Evolutionary conservation across 352 stramenopile genomes (phyloP).

Genomic region (Globisporangium middletonii): DNA sequence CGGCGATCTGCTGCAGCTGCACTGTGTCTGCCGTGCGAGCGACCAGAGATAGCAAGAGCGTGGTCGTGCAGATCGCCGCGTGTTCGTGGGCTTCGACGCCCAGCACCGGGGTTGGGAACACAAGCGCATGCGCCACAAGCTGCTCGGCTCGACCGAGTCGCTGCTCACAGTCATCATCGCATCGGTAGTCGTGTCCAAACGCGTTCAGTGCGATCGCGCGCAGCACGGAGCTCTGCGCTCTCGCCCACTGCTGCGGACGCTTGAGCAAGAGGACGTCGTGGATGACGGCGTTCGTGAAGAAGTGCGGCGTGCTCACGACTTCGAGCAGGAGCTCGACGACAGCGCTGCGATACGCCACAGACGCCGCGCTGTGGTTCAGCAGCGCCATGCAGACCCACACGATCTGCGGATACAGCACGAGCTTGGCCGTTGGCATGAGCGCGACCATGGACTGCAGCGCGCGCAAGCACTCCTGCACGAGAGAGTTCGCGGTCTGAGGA

Average conservation of each 20-base stretch:
- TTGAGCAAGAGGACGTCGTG: constrained; percentile 45
- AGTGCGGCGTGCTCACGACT: constrained; percentile 38
- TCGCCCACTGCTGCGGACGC: constrained; percentile 40
- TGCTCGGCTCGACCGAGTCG: constrained; percentile 8
- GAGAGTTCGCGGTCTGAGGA: constrained; percentile 4
- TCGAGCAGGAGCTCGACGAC: constrained; percentile 39
- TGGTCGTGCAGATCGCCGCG: constrained; percentile 33
- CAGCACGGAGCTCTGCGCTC: constrained; percentile 36
- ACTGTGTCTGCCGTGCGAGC: background rate
- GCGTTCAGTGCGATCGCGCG: constrained; percentile 36
- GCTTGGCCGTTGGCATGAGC: constrained; percentile 40
- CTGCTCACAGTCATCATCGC: background rate
- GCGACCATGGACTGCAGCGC: constrained; percentile 32
- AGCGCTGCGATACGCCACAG: constrained; percentile 15
- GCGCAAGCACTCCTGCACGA: constrained; percentile 44
- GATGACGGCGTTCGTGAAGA: constrained; percentile 30
- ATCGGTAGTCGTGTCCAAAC: constrained; percentile 1
- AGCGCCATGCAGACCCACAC: constrained; percentile 66
- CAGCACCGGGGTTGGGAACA: constrained; percentile 30
- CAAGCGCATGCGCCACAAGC: constrained; percentile 18
- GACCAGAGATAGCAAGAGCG: constrained; percentile 29
- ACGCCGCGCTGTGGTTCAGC: constrained; percentile 43
- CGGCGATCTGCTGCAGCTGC: background rate
- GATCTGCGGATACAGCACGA: constrained; percentile 71
- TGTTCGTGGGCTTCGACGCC: constrained; percentile 28